Evolutionary conservation across 208 protist species (phyloP), one percentile per base, ranked within the genome.

Genomic region (Leishmania braziliensis): DNA sequence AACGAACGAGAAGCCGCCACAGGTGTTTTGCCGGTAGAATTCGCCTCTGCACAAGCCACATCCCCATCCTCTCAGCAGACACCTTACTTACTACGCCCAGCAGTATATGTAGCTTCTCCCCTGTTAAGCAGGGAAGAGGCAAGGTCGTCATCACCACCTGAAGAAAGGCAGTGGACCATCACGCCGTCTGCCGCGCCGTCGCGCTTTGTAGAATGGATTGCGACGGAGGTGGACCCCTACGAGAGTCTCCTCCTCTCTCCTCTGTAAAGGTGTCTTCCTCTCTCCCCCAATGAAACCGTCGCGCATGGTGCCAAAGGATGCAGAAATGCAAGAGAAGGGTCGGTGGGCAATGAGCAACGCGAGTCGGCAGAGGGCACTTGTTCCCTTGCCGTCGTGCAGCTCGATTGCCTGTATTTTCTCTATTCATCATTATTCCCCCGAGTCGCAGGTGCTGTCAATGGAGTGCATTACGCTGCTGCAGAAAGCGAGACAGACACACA

Each of bases 121-220:
- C 39, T 65, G 29, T 29, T 1, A n/a, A 16, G 16, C 51, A 58
- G 51, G 9, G 53, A 76, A 10, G 46, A 16, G 51, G 29, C n/a
- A 10, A 3, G 3, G 71, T n/a, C 50, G 5, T 23, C 46, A 23
- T 2, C 29, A 36, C 50, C 50, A 43, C 0, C 56, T 9, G 36
- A 62, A 12, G 54, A 77, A 2, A 33, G 43, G 54, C 20, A 33
- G 29, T 54, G 48, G 56, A 76, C 70, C 66, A 68, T 94, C 5
- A 86, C 78, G 16, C 91, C 91, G 5, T 58, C 79, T 43, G 86
- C 89, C 5, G 14, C 77, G 1, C 77, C 88, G 39, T 68, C 88
- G 12, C 89, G 84, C 0, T 95, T 92, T 80, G 81, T 95, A 26
- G 60, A 85, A 63, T 95, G 91, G 90, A 84, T 95, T 51, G 82